A percentile compares a stretch with the other conserved stretches of the same genome.
These are phyloP conservation scores for Opeltia flavorubescens DNA, from an alignment of 495 filamentous ascomycete genomes.

Conservation along the genomic window DNA sequence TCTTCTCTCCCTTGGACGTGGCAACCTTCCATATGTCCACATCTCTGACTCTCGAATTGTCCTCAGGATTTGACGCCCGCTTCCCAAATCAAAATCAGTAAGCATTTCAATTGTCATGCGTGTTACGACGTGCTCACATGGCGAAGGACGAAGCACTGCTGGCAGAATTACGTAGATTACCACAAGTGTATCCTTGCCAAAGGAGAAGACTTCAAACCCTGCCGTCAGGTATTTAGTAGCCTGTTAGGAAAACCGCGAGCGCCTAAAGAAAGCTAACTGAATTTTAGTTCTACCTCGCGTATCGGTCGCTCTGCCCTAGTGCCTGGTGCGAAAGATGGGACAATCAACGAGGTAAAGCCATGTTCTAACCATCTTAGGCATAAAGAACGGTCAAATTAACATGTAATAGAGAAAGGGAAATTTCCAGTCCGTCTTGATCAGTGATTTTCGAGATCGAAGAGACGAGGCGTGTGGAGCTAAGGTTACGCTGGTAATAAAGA, in stretches of 20 bases:
- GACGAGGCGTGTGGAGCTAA: no score
- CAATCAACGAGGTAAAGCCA: constrained; percentile 72
- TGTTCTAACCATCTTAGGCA: not conserved
- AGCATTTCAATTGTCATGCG: constrained; percentile 13
- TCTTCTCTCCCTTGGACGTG: not conserved
- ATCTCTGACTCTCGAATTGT: constrained; percentile 18
- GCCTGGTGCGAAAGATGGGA: constrained; percentile 94
- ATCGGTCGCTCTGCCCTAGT: constrained; percentile 92
- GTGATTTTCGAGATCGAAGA: constrained; percentile 17
- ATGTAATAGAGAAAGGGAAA: constrained; percentile 57
- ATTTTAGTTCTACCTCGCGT: constrained; percentile 80
- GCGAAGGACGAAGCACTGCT: constrained; percentile 67
- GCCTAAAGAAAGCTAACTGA: not conserved
- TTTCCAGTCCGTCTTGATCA: constrained; percentile 37
- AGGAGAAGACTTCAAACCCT: constrained; percentile 97
- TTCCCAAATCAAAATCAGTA: constrained; percentile 97
- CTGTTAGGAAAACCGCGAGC: not conserved
- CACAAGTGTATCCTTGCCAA: constrained; percentile 98
- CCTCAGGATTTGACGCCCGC: constrained; percentile 87
- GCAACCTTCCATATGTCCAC: not conserved
- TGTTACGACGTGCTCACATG: not conserved
- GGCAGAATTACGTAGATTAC: constrained; percentile 99
- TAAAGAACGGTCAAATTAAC: not conserved
- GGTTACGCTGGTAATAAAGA: no score
- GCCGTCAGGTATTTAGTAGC: constrained; percentile 61